Evolutionary conservation across 805 yeast genomes (phyloP).

Genomic region (Ogataea paraovalis): DNA sequence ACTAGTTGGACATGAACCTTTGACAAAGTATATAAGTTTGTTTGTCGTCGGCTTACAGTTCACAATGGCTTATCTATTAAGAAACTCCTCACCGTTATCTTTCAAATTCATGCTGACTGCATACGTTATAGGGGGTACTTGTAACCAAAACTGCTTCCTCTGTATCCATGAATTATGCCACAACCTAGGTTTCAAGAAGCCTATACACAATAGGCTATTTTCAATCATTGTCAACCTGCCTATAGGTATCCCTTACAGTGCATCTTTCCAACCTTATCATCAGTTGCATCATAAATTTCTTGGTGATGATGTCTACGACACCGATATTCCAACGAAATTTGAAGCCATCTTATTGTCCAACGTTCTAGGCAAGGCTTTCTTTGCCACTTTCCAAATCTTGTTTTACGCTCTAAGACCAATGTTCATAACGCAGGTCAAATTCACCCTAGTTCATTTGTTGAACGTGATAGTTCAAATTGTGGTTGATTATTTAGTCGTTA

Average conservation of each 20-base stretch:
- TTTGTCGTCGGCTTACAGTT: conserved; percentile 70
- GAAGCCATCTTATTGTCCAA: conserved; percentile 75
- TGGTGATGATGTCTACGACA: conserved; percentile 80
- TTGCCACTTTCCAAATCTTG: conserved; percentile 83
- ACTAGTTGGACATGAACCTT: conserved; percentile 81
- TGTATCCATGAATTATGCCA: conserved; percentile 89
- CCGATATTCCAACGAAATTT: conserved; percentile 78
- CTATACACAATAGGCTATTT: conserved; percentile 71
- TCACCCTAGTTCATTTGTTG: conserved; percentile 70
- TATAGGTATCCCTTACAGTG: conserved; percentile 86
- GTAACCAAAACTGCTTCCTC: conserved; percentile 76
- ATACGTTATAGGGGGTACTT: conserved; percentile 80
- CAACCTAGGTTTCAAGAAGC: conserved; percentile 76
- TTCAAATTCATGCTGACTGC: conserved; percentile 59
- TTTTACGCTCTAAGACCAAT: conserved; percentile 90
- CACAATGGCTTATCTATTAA: conserved; percentile 54
- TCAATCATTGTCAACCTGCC: conserved; percentile 78
- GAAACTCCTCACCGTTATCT: conserved; percentile 49
- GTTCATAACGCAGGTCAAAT: conserved; percentile 70
- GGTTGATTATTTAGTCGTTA: conserved; percentile 56
- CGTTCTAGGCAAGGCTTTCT: conserved; percentile 82
- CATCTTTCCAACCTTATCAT: conserved; percentile 86
- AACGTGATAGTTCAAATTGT: conserved; percentile 59
- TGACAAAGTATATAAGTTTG: conserved; percentile 70
- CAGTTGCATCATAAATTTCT: conserved; percentile 86